phyloP scores from a whole-genome alignment of 441 rosid species.

The Pelargonium exstipulatum region DNA sequence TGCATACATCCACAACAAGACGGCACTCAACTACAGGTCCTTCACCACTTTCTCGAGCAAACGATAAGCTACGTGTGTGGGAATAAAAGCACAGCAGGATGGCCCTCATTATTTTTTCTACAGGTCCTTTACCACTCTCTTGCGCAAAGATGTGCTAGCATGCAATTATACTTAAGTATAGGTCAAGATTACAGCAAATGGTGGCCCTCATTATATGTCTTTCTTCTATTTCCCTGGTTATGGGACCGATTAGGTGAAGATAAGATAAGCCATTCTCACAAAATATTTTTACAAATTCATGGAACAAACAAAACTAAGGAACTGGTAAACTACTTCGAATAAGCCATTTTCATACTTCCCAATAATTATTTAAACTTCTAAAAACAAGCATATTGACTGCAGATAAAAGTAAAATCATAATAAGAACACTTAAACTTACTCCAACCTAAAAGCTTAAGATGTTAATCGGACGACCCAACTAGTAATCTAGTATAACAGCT shows the following conservation, averaged over 20 bases:
- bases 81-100: neutral
- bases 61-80: neutral
- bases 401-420: neutral
- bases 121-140: no score
- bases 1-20: neutral
- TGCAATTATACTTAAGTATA: no score
- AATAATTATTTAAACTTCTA: neutral
- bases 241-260: conserved; percentile 11
- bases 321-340: neutral
- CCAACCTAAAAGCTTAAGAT: no score
- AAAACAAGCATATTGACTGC: neutral
- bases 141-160: no score
- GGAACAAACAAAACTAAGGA: conserved; percentile 5
- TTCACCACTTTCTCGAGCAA: no score
- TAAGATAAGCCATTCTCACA: neutral
- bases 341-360: neutral
- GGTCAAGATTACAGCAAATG: no score
- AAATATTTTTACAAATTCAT: neutral
- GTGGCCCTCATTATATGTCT: neutral
- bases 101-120: neutral
- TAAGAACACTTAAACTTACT: neutral
- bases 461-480: no score
- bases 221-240: neutral
- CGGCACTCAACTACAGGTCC: neutral
- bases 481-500: no score